Conservation (phyloP, 805 yeast genomes). For the Clavispora fructus region DNA sequence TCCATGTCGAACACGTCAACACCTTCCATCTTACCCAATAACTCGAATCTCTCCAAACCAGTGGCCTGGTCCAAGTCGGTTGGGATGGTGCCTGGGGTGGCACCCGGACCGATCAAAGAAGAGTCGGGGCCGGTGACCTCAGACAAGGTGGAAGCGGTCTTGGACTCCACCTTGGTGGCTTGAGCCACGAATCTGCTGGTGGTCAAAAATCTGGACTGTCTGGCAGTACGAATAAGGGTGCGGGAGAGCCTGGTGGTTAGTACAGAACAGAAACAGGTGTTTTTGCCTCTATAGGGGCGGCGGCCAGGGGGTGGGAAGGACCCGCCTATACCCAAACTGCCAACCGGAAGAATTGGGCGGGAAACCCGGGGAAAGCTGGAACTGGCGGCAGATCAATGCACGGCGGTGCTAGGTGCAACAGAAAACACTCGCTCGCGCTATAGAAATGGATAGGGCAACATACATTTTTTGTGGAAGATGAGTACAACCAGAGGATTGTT, state of each 20-base stretch:
- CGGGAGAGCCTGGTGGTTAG: constrained; percentile 30
- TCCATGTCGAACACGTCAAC: constrained; percentile 86
- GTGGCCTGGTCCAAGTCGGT: constrained; percentile 95
- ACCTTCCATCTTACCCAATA: constrained; percentile 92
- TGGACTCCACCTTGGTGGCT: constrained; percentile 33
- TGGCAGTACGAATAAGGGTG: constrained; percentile 30
- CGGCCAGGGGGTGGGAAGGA: too few species aligned
- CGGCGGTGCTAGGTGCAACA: too few species aligned
- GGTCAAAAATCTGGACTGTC: constrained; percentile 31
- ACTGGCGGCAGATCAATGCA: too few species aligned
- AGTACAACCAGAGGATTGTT: not conserved
- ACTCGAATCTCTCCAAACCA: constrained; percentile 95
- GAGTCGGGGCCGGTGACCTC: constrained; percentile 73
- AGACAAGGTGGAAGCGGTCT: constrained; percentile 62
- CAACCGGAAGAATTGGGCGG: too few species aligned
- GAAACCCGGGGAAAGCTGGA: too few species aligned
- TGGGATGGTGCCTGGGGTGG: constrained; percentile 78
- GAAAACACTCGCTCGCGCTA: too few species aligned
- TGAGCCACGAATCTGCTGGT: constrained; percentile 25
- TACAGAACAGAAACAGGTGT: not conserved
- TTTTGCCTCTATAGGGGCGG: too few species aligned
- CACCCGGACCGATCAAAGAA: constrained; percentile 88
- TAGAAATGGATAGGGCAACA: not conserved
- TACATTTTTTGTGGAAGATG: constrained; percentile 6
- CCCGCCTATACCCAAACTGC: too few species aligned